These are phyloP conservation scores for Peniophora sp. DNA, from an alignment of 1,284 basidiomycete genomes.

Conservation along the genomic window DNA sequence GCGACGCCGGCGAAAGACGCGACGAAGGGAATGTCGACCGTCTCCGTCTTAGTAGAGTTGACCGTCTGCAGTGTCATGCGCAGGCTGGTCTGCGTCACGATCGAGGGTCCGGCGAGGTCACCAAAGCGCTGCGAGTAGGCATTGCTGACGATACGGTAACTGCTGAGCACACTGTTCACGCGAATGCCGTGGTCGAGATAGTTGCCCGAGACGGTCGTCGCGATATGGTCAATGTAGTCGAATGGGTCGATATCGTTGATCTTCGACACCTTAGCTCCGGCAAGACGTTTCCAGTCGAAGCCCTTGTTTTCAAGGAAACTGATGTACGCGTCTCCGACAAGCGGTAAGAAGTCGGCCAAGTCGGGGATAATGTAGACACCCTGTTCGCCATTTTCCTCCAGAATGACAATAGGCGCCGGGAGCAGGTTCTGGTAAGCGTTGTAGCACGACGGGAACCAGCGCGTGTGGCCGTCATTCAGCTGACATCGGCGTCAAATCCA, in stretches of 20 bases:
- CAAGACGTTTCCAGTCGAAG: conserved; percentile 52
- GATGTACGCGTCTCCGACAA: conserved; percentile 38
- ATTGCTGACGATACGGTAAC: conserved; percentile 42
- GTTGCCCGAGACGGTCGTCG: conserved; percentile 49
- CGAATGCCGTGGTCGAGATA: conserved; percentile 55
- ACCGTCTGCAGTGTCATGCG: conserved; percentile 38
- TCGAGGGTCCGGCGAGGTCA: conserved; percentile 47
- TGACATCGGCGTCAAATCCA: background rate
- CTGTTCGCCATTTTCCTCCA: conserved; percentile 43
- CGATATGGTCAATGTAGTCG: conserved; percentile 47
- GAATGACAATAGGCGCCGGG: conserved; percentile 47
- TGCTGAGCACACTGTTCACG: conserved; percentile 54
- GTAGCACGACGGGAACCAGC: conserved; percentile 54
- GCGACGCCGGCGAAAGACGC: conserved; percentile 36
- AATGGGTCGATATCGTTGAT: conserved; percentile 48
- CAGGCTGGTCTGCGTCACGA: conserved; percentile 35
- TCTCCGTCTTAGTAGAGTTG: conserved; percentile 39
- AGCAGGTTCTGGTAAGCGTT: conserved; percentile 47
- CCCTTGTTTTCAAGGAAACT: conserved; percentile 36
- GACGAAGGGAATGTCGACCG: conserved; percentile 44
- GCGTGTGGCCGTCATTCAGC: background rate
- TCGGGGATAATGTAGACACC: conserved; percentile 50
- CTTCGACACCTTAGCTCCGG: conserved; percentile 46
- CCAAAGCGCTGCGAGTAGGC: conserved; percentile 51
- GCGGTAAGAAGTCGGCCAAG: conserved; percentile 38